Base-by-base conservation (phyloP, 2,329 filamentous ascomycete species). In the Cordyceps cateniannulata region DNA sequence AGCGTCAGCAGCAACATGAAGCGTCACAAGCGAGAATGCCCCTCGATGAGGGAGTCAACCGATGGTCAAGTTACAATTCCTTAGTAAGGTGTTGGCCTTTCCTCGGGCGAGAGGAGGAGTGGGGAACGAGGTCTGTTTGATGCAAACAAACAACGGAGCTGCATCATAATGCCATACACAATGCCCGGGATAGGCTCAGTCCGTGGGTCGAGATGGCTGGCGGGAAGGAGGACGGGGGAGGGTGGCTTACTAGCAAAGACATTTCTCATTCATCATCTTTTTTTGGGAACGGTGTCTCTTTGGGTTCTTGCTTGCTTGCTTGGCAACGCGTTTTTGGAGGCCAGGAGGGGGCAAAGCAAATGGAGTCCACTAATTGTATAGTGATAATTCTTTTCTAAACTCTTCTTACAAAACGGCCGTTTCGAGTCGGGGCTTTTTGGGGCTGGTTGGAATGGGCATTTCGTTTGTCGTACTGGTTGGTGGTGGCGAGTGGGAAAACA, bases 1-100 rank as follows among this genome's bases (percentile, higher is more conserved):
- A 97, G 93, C 70, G 95, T 99, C n/a, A 86, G 95, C 66, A 98
- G 93, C 79, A 99, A 99, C 77, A 99, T 99, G 95, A 99, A 99
- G 83, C 85, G 95, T 65, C 95, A 99, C 73, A 93, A 99, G 77
- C 85, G 93, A 62, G 95, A 95, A 47, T 99, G 95, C 75, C 95
- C 98, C 78, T 85, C 78, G 69, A n/a, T n/a, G n/a, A 42, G 53
- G 53, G 18, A 22, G 25, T n/a, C 45, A 42, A n/a, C 20, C 42
- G 27, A 56, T 56, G 53, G 27, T 56, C 40, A n/a, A n/a, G n/a
- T n/a, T n/a, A n/a, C n/a, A n/a, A n/a, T n/a, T n/a, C n/a, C n/a
- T 56, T 48, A 27, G 53, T 10, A 7, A 5, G n/a, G n/a, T n/a
- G n/a, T n/a, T n/a, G n/a, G n/a, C n/a, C n/a, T n/a, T n/a, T n/a